These are phyloP conservation scores for Pythium biforme DNA, from an alignment of 352 stramenopile genomes.

Conservation along the genomic window DNA sequence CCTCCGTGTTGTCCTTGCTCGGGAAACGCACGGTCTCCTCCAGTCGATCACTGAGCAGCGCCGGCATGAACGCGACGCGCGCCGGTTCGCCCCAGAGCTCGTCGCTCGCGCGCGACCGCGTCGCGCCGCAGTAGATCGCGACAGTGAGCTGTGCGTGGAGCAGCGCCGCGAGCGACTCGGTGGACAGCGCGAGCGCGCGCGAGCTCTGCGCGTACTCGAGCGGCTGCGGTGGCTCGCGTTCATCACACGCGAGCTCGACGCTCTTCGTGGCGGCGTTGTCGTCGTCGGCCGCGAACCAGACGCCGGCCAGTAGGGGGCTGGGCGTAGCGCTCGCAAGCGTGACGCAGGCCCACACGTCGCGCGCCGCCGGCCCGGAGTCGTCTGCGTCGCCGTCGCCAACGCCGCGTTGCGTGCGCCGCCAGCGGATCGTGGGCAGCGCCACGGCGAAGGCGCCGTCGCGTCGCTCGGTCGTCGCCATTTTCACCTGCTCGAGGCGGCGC, in stretches of 20 bases:
- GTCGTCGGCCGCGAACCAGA: conserved; percentile 56
- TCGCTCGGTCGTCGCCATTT: conserved; percentile 4
- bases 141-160: conserved; percentile 37
- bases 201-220: conserved; percentile 53
- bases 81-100: conserved; percentile 37
- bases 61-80: conserved; percentile 35
- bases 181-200: conserved; percentile 33
- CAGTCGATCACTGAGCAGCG: conserved; percentile 26
- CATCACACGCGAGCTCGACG: conserved; percentile 26
- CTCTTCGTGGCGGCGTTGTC: conserved; percentile 50
- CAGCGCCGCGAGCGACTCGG: conserved; percentile 38
- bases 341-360: conserved; percentile 40
- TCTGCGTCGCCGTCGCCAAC: background rate
- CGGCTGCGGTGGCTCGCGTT: background rate
- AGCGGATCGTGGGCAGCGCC: conserved; percentile 33
- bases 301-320: conserved; percentile 33
- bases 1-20: conserved; percentile 10
- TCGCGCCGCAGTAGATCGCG: conserved; percentile 39
- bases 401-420: conserved; percentile 9
- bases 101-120: conserved; percentile 33
- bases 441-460: conserved; percentile 37
- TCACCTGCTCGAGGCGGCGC: background rate
- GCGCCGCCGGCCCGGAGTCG: background rate
- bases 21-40: conserved; percentile 28
- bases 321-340: conserved; percentile 30